Conservation (phyloP, 495 filamentous ascomycete species). For the Cairneyella variabilis region DNA sequence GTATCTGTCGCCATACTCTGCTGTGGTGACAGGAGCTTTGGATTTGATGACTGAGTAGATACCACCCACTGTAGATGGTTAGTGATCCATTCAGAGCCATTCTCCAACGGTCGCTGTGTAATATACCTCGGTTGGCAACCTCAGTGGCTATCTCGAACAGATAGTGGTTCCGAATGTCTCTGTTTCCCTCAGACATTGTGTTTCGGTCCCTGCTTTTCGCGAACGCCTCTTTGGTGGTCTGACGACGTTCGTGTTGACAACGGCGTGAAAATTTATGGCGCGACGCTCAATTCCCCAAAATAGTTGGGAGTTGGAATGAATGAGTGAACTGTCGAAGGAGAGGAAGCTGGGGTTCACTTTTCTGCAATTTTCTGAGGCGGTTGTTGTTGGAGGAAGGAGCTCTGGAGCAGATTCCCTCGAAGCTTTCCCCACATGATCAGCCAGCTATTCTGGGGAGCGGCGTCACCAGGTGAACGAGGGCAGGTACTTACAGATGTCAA, state of each 20-base stretch:
- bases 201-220: not conserved
- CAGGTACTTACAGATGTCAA: conserved; percentile 3
- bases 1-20: conserved; percentile 97
- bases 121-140: conserved; percentile 87
- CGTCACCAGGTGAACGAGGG: not conserved
- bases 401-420: not conserved
- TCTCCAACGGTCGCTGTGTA: conserved; percentile 1
- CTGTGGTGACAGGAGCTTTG: conserved; percentile 94
- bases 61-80: conserved; percentile 68
- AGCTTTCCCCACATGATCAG: conserved; percentile 9
- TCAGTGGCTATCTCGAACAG: conserved; percentile 97
- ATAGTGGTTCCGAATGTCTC: conserved; percentile 75
- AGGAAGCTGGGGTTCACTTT: not conserved
- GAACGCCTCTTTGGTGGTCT: not conserved
- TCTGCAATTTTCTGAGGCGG: not conserved
- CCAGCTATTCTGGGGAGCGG: not conserved
- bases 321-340: not conserved
- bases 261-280: not conserved
- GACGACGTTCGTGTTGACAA: not conserved
- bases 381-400: not conserved
- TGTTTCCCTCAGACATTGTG: conserved; percentile 11
- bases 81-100: not conserved
- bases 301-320: not conserved
- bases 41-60: conserved; percentile 99
- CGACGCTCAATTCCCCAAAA: not conserved